phyloP scores from a whole-genome alignment of 805 yeast genomes.

The Wickerhamiella kurtzmanii region DNA sequence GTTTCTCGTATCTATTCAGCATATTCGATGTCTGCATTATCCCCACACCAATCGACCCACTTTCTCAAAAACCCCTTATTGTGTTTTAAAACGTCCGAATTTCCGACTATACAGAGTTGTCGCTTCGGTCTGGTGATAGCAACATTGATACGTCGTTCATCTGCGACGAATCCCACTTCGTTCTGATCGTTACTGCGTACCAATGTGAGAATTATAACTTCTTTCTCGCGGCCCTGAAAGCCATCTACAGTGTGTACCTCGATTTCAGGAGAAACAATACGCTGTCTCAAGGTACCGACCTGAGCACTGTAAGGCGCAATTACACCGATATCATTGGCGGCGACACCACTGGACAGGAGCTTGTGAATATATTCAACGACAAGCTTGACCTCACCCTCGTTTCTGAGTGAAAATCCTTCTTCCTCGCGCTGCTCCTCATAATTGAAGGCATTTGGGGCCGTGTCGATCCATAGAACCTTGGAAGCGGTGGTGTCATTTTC shows the following conservation, averaged over 20 bases:
- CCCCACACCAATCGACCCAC: conserved; percentile 64
- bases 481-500: conserved; percentile 42
- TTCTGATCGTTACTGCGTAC: conserved; percentile 64
- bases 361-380: conserved; percentile 43
- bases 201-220: conserved; percentile 62
- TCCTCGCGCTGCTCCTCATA: conserved; percentile 46
- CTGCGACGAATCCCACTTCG: conserved; percentile 73
- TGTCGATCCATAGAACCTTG: conserved; percentile 73
- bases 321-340: conserved; percentile 53
- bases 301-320: conserved; percentile 90
- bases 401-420: conserved; percentile 33
- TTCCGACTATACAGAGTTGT: conserved; percentile 77
- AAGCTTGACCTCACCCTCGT: conserved; percentile 60
- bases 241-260: conserved; percentile 92
- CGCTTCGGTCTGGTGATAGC: conserved; percentile 85
- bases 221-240: conserved; percentile 93
- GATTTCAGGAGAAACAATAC: conserved; percentile 29
- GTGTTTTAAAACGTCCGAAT: conserved; percentile 45
- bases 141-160: conserved; percentile 71
- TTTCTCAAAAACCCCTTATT: conserved; percentile 51
- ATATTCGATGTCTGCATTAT: conserved; percentile 51
- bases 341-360: conserved; percentile 41
- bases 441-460: conserved; percentile 62
- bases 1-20: too few species aligned
- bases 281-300: conserved; percentile 44